Evolutionary conservation across 352 stramenopile genomes (phyloP).

Genomic region (Phytophthora citrophthora): DNA sequence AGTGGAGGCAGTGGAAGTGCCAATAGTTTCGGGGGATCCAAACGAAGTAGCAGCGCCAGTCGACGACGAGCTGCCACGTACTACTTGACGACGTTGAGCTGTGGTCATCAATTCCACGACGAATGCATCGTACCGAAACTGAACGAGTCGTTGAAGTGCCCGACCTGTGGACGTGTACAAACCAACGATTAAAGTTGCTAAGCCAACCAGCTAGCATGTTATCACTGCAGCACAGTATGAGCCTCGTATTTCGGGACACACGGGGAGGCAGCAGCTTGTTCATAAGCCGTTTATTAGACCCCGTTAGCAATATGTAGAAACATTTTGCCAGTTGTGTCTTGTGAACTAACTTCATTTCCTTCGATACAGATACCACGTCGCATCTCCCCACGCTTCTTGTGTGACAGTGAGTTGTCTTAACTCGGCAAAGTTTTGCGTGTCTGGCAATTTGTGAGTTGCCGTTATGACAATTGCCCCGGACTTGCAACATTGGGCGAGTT

Average conservation of each 20-base stretch:
- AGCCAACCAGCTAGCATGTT: slow-evolving; percentile 1
- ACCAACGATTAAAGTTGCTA: slow-evolving; percentile 29
- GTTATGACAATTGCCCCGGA: slow-evolving; percentile 64
- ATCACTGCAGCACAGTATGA: slow-evolving; percentile 30
- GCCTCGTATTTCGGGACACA: slow-evolving; percentile 23
- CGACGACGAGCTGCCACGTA: slow-evolving; percentile 42
- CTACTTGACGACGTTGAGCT: slow-evolving; percentile 77
- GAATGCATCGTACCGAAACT: slow-evolving; percentile 84
- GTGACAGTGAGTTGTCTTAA: slow-evolving; percentile 50
- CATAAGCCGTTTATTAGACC: slow-evolving; percentile 40
- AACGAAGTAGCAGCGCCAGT: slow-evolving; percentile 24
- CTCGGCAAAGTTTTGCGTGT: slow-evolving; percentile 52
- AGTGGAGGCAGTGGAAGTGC: slow-evolving; percentile 19
- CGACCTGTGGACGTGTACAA: slow-evolving; percentile 56
- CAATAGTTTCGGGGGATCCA: slow-evolving; percentile 16
- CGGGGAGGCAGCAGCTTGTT: slow-evolving; percentile 22
- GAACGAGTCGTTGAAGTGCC: slow-evolving; percentile 73
- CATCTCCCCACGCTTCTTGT: slow-evolving; percentile 65
- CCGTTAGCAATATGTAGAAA: slow-evolving; percentile 27
- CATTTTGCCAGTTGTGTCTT: slow-evolving; percentile 14
- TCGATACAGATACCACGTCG: slow-evolving; percentile 63
- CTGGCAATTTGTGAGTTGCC: slow-evolving; percentile 57
- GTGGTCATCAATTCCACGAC: slow-evolving; percentile 83
- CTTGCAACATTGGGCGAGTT: slow-evolving; percentile 58
- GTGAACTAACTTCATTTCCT: slow-evolving; percentile 36